Evolutionary conservation across 179 eudicot species (phyloP).

Genomic region (Amaranthus tricolor): DNA sequence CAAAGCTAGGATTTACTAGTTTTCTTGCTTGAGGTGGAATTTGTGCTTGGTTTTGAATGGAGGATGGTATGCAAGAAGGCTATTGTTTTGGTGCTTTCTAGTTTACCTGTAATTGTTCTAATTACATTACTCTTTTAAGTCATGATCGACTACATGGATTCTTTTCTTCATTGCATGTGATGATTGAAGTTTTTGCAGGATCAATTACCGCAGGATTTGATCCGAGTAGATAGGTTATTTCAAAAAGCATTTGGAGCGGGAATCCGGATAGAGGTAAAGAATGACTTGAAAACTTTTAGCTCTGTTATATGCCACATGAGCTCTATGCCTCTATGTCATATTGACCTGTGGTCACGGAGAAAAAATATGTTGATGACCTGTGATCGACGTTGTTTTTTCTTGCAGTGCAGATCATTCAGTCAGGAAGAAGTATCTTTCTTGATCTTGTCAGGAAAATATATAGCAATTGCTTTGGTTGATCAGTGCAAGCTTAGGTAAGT

Average conservation of each 20-base stretch:
- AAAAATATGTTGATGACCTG: slow-evolving; percentile 12
- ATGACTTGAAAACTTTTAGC: background rate
- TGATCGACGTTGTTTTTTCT: slow-evolving; percentile 32
- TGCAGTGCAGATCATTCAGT: slow-evolving; percentile 91
- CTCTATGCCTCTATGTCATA: background rate
- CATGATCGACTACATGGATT: background rate
- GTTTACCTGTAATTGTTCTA: background rate
- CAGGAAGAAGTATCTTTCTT: slow-evolving; percentile 58
- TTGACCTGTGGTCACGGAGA: background rate
- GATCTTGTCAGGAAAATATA: slow-evolving; percentile 81
- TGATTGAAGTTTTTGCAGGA: slow-evolving; percentile 48
- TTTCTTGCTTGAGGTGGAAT: background rate
- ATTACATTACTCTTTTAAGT: background rate
- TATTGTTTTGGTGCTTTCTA: background rate
- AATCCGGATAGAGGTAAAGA: slow-evolving; percentile 75
- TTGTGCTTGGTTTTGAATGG: background rate
- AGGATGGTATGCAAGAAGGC: background rate
- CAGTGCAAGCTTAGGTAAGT: slow-evolving; percentile 67
- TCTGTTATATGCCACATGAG: background rate
- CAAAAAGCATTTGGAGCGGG: slow-evolving; percentile 75
- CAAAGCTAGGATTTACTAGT: background rate
- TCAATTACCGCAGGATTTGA: slow-evolving; percentile 79
- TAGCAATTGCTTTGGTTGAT: slow-evolving; percentile 88
- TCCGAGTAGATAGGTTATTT: slow-evolving; percentile 74
- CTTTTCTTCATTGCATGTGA: background rate